Evolutionary conservation across 164 flowering plant genomes (phyloP).

Genomic region (Vitis cinerea): DNA sequence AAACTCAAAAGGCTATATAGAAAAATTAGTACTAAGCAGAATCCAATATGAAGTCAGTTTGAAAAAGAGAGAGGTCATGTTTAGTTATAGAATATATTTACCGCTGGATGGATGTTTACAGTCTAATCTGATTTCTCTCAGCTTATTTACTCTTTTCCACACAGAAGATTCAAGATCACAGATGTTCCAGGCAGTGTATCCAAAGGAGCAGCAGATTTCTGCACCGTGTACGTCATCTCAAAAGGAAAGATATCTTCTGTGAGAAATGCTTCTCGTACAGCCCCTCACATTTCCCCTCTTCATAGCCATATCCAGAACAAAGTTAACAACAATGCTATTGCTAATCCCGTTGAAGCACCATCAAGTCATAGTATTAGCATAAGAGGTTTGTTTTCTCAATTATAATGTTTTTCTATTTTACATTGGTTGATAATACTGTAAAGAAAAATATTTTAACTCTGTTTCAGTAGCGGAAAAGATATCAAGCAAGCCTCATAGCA

Average conservation of each 20-base stretch:
- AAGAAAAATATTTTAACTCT: neutral
- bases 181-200: conserved; percentile 44
- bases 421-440: too few species aligned
- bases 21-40: too few species aligned
- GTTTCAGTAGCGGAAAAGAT: conserved; percentile 18
- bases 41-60: neutral
- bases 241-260: conserved; percentile 60
- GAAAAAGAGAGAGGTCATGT: too few species aligned
- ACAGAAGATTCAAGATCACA: conserved; percentile 50
- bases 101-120: too few species aligned
- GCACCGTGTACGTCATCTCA: conserved; percentile 64
- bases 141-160: neutral
- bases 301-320: conserved; percentile 27
- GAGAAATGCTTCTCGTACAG: conserved; percentile 52
- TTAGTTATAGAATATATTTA: too few species aligned
- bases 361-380: conserved; percentile 14
- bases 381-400: conserved; percentile 28
- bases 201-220: conserved; percentile 73
- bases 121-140: too few species aligned
- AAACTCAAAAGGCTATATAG: too few species aligned
- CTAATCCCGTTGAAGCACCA: neutral
- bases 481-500: conserved; percentile 22
- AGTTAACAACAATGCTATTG: conserved; percentile 8
- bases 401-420: neutral
- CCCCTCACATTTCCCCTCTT: conserved; percentile 43